These are phyloP conservation scores for Diaporthe vaccinii DNA, from an alignment of 2,329 filamentous ascomycete species.

Conservation along the genomic window DNA sequence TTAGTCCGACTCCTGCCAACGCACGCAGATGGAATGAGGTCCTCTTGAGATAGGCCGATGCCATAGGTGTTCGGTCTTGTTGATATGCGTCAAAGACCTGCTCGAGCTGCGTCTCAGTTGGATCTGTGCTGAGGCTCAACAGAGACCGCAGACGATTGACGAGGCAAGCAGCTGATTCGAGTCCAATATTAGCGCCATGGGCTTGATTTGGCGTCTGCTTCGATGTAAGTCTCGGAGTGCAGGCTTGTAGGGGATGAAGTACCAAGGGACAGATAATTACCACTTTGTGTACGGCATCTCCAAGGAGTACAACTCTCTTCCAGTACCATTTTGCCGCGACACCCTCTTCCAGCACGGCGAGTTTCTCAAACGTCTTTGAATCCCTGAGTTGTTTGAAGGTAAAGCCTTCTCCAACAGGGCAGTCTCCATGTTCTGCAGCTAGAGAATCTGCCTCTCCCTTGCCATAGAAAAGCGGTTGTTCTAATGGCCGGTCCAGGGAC, in stretches of 20 bases:
- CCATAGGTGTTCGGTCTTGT: background rate
- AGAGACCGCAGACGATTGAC: conserved; percentile 4
- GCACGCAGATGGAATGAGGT: conserved; percentile 10
- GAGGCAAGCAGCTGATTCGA: conserved; percentile 6
- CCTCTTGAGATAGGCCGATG: background rate
- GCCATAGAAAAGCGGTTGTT: background rate
- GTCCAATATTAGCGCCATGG: conserved; percentile 12
- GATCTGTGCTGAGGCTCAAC: background rate
- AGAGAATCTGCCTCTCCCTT: background rate
- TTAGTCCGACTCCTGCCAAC: background rate
- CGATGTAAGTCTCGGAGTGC: background rate
- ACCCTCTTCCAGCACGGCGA: background rate
- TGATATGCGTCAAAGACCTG: background rate
- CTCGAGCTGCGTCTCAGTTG: background rate
- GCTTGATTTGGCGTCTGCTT: conserved; percentile 8
- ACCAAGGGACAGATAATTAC: background rate
- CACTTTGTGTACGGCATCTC: conserved; percentile 17
- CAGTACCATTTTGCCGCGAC: conserved; percentile 9
- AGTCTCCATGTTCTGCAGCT: background rate
- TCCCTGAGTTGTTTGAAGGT: background rate
- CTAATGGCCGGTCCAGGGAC: background rate
- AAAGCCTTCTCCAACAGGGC: background rate
- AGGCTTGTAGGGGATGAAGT: background rate
- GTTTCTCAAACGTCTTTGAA: conserved; percentile 13
- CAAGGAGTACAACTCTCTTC: conserved; percentile 1